phyloP scores from a whole-genome alignment of 257 asterid genomes.

The Ligustrum vulgare region DNA sequence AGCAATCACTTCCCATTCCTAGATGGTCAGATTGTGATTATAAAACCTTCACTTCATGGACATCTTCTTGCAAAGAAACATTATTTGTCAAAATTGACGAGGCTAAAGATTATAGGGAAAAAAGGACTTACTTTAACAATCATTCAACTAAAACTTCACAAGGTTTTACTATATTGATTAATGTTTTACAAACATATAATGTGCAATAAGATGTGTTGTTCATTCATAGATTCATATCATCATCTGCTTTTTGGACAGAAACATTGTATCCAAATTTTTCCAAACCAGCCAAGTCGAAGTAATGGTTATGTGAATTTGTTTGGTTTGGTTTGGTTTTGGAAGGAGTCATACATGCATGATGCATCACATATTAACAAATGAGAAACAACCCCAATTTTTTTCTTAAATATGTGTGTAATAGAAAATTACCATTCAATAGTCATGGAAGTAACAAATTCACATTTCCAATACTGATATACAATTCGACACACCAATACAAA shows the following conservation, averaged over 20 bases:
- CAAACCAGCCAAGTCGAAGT: slow-evolving; percentile 56
- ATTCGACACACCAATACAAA: no score
- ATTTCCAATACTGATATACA: no score
- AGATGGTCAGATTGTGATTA: slow-evolving; percentile 99
- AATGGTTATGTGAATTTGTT: slow-evolving; percentile 79
- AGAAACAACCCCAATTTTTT: no score
- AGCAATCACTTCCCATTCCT: slow-evolving; percentile 36
- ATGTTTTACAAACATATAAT: slow-evolving; percentile 36
- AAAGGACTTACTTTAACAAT: no score
- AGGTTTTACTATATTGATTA: background rate
- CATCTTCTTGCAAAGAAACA: slow-evolving; percentile 49
- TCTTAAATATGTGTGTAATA: no score
- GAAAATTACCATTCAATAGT: no score
- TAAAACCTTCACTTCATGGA: slow-evolving; percentile 79
- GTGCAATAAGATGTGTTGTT: slow-evolving; percentile 72
- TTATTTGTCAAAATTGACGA: slow-evolving; percentile 74
- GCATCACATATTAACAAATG: no score
- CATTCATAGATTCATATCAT: slow-evolving; percentile 92
- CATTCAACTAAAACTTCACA: no score
- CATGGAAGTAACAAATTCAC: no score
- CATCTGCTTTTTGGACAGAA: slow-evolving; percentile 92
- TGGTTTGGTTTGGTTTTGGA: slow-evolving; percentile 93
- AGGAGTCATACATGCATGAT: slow-evolving; percentile 43
- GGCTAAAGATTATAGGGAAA: slow-evolving; percentile 68
- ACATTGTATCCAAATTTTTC: slow-evolving; percentile 86